A percentile compares a stretch with the other conserved stretches of the same genome.
Conservation (phyloP, 2,329 filamentous ascomycete genomes). For the Chrysosphaeria jannelii region DNA sequence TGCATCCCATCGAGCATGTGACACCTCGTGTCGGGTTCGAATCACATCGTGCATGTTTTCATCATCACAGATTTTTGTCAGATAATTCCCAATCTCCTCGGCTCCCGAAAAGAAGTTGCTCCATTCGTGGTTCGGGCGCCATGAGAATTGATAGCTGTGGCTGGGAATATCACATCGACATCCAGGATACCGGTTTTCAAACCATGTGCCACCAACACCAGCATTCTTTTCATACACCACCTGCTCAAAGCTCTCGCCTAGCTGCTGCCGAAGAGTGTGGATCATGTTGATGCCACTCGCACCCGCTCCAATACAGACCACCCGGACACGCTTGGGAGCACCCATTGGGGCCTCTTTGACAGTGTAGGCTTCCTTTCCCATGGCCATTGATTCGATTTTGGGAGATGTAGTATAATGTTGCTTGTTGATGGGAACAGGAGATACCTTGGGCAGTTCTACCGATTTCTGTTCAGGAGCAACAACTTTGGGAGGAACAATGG, state of each 20-base stretch:
- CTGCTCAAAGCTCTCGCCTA: slow-evolving; percentile 12
- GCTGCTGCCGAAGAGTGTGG: slow-evolving; percentile 13
- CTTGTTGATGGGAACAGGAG: too few relatives aligned
- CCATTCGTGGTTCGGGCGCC: slow-evolving; percentile 27
- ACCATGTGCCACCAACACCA: slow-evolving; percentile 26
- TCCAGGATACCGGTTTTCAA: slow-evolving; percentile 26
- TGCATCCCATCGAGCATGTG: slow-evolving; percentile 16
- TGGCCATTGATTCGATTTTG: not conserved
- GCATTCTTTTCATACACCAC: slow-evolving; percentile 24
- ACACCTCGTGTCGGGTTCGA: slow-evolving; percentile 13
- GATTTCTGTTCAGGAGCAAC: too few relatives aligned
- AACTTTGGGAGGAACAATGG: not conserved
- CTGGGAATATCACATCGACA: slow-evolving; percentile 24
- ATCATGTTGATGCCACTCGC: slow-evolving; percentile 10
- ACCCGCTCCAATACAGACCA: slow-evolving; percentile 15
- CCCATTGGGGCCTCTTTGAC: slow-evolving; percentile 5
- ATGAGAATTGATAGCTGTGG: slow-evolving; percentile 32
- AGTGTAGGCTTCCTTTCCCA: too few relatives aligned
- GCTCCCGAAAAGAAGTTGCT: slow-evolving; percentile 22
- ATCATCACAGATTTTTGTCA: slow-evolving; percentile 14
- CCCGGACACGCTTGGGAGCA: slow-evolving; percentile 10
- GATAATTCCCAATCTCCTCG: slow-evolving; percentile 23
- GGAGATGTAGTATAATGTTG: not conserved
- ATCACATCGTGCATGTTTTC: slow-evolving; percentile 13
- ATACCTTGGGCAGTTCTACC: too few relatives aligned